Evolutionary conservation across 192 early-diverging fungal species (phyloP).

Genomic region (Phlyctochytrium bullatum): DNA sequence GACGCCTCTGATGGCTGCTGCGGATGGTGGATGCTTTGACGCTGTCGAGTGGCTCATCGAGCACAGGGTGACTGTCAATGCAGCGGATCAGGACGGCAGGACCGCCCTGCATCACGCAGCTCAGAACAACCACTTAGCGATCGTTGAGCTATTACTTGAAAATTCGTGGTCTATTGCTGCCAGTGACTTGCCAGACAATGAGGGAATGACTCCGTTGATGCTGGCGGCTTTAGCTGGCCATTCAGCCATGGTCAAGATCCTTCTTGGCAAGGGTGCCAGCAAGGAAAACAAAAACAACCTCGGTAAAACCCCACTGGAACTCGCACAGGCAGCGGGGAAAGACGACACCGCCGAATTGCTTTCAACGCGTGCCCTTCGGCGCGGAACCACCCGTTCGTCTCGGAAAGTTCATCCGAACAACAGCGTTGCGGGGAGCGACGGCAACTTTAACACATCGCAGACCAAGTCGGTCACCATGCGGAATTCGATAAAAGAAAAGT

Average conservation of each 20-base stretch:
- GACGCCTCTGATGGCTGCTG: slow-evolving; percentile 1
- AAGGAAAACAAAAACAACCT: not conserved
- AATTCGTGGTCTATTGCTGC: not conserved
- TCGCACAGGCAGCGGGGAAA: no score
- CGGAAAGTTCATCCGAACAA: no score
- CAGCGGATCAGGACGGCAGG: not conserved
- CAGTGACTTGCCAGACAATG: not conserved
- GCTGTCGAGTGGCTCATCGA: not conserved
- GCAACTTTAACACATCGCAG: no score
- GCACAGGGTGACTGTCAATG: not conserved
- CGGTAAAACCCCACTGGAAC: not conserved
- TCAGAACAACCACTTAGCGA: not conserved
- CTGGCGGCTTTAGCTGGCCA: not conserved
- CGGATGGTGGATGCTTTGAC: not conserved
- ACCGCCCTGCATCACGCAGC: not conserved
- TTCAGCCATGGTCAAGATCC: not conserved
- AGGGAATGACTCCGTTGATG: not conserved
- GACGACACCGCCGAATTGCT: no score
- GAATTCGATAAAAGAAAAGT: no score
- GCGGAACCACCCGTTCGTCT: no score
- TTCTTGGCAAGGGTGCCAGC: not conserved
- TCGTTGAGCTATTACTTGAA: not conserved
- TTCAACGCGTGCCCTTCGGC: no score
- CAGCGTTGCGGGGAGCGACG: no score
- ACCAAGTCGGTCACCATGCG: no score